phyloP scores from a whole-genome alignment of 1,139 yeast species.

The Diutina neorugosa region DNA sequence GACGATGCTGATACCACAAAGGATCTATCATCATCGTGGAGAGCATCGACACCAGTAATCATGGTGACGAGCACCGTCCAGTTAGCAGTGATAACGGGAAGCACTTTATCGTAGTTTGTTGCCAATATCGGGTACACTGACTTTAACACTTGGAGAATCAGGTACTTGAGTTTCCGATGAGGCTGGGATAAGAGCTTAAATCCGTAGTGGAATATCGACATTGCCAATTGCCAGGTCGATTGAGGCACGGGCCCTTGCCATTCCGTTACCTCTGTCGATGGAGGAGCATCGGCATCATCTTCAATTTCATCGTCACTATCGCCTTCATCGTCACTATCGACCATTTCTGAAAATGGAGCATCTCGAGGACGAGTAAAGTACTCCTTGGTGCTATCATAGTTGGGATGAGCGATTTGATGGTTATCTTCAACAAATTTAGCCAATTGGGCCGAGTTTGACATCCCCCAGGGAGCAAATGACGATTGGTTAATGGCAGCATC shows the following conservation, averaged over 20 bases:
- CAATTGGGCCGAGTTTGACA: neutral
- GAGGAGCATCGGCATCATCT: neutral
- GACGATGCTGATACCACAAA: neutral
- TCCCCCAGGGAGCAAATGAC: neutral
- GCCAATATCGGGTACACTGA: neutral
- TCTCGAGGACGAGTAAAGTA: constrained; percentile 1
- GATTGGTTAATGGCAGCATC: neutral
- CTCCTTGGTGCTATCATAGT: neutral
- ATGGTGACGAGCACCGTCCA: neutral
- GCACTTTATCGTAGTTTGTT: neutral
- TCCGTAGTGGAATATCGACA: neutral
- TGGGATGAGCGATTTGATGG: neutral
- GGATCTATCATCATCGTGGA: neutral
- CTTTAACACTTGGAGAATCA: neutral
- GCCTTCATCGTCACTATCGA: neutral
- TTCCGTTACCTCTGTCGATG: neutral
- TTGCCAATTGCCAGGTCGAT: neutral
- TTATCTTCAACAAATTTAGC: neutral
- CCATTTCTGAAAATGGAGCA: neutral
- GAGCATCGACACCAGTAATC: neutral
- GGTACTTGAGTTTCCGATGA: neutral
- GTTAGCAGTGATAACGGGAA: neutral
- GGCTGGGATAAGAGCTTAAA: constrained; percentile 3
- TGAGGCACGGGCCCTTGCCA: neutral
- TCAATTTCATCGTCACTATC: neutral